Evolutionary conservation across 345 rosid genomes (phyloP), one percentile per base, ranked within the genome.

Genomic region (Populus tremula): DNA sequence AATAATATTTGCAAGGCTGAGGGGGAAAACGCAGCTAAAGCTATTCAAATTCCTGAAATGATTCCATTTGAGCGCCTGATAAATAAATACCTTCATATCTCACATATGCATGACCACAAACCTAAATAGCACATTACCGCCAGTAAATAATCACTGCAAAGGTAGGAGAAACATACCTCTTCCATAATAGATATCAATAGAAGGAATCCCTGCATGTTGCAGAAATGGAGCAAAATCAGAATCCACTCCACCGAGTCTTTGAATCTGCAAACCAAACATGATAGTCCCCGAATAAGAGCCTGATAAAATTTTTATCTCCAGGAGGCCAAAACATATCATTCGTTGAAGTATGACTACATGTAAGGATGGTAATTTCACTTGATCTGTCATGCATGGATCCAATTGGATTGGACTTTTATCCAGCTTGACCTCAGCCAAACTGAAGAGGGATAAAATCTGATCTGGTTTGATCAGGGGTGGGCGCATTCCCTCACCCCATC

Each of bases 221-320:
- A 96, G 85, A 87, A 96, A 96, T n/a, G 98, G 90, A 61, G 92
- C 92, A 81, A 92, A 96, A 85, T 96, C 99, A 54, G 99, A 96
- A 85, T 92, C 93, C 49, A 90, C 92, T 63, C 91, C 90, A 72
- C 95, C 79, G 27, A 96, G 94, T 84, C 98, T 90, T 83, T 92
- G 85, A 59, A 96, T 91, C 99, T 96, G 88, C 82, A 84, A 66
- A 61, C 65, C 76, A 82, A 35, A 33, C 36, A 74, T 54, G 77
- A 36, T 70, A 61, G 68, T 39, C 67, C 50, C 36, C 10, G 6
- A 63, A 65, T 41, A 68, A 61, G 59, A 67, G 66, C 23, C 64
- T 36, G 5, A 65, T 47, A 41, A 29, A 76, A 69, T 66, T 23
- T 56, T 54, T 63, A 78, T 72, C 54, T n/a, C 62, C 64, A 25